Evolutionary conservation across 164 flowering plant species (phyloP).

Genomic region (Stephania yunnanensis): DNA sequence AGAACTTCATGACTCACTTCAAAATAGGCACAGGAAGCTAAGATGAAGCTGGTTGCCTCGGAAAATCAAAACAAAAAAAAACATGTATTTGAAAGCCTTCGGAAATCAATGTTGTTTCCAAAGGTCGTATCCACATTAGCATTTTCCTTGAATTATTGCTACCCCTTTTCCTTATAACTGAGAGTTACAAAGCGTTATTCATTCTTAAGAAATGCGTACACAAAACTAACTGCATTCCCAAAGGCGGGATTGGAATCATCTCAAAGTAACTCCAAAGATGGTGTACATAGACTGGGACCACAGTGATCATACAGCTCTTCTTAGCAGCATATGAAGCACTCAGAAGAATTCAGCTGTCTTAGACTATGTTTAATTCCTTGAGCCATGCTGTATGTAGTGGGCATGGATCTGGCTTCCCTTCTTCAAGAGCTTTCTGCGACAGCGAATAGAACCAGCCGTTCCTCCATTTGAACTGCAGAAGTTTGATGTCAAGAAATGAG

Average conservation of each 20-base stretch:
- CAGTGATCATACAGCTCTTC: constrained; percentile 1
- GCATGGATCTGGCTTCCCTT: constrained; percentile 64
- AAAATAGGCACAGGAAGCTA: too few species aligned
- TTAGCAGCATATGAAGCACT: neutral
- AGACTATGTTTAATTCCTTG: constrained; percentile 67
- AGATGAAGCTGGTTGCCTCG: too few species aligned
- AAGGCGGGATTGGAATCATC: neutral
- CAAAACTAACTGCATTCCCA: neutral
- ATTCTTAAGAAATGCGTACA: neutral
- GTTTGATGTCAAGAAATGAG: neutral
- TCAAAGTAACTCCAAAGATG: neutral
- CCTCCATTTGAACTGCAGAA: constrained; percentile 88
- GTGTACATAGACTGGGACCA: neutral
- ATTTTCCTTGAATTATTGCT: too few species aligned
- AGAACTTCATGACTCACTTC: too few species aligned
- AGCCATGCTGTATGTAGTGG: constrained; percentile 89
- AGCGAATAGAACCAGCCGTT: constrained; percentile 64
- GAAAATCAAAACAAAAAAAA: too few species aligned
- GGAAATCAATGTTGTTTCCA: too few species aligned
- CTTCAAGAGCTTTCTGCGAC: constrained; percentile 54
- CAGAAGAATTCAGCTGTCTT: constrained; percentile 7
- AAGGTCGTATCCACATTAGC: too few species aligned
- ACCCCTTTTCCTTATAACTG: neutral
- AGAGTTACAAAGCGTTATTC: neutral
- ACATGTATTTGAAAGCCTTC: too few species aligned